These are phyloP conservation scores for Cucumis cinereus DNA, from an alignment of 306 rosid genomes.

Conservation along the genomic window DNA sequence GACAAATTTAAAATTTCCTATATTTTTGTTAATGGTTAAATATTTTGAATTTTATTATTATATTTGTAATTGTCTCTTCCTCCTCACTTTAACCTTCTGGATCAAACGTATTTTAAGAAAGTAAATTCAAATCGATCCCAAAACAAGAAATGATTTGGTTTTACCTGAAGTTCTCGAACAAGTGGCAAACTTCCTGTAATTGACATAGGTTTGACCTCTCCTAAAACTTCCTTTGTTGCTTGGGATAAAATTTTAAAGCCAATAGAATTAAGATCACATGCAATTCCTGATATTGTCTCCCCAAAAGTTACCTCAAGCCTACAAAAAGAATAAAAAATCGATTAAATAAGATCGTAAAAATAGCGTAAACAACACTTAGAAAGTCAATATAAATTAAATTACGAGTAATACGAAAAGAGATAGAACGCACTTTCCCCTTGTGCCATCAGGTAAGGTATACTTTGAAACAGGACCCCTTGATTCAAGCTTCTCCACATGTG, in stretches of 20 bases:
- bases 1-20: too few relatives aligned
- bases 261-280: slow-evolving; percentile 66
- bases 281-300: slow-evolving; percentile 74
- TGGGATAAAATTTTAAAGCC: slow-evolving; percentile 75
- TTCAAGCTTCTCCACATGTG: slow-evolving; percentile 47
- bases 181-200: slow-evolving; percentile 87
- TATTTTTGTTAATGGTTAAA: too few relatives aligned
- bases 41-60: too few relatives aligned
- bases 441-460: slow-evolving; percentile 55
- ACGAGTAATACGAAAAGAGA: not conserved
- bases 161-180: slow-evolving; percentile 76
- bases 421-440: slow-evolving; percentile 56
- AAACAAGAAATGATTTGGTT: not conserved
- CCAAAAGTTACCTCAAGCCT: slow-evolving; percentile 60
- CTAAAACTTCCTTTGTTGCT: slow-evolving; percentile 91
- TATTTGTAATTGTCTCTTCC: too few relatives aligned
- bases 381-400: too few relatives aligned
- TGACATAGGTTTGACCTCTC: slow-evolving; percentile 78
- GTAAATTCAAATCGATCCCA: not conserved
- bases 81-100: too few relatives aligned
- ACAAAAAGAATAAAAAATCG: slow-evolving; percentile 6
- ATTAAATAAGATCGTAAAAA: not conserved
- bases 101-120: too few relatives aligned
- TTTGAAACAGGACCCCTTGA: slow-evolving; percentile 83
- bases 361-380: too few relatives aligned